phyloP scores from a whole-genome alignment of 2,329 filamentous ascomycete species.

The Pezicula carpinea region DNA sequence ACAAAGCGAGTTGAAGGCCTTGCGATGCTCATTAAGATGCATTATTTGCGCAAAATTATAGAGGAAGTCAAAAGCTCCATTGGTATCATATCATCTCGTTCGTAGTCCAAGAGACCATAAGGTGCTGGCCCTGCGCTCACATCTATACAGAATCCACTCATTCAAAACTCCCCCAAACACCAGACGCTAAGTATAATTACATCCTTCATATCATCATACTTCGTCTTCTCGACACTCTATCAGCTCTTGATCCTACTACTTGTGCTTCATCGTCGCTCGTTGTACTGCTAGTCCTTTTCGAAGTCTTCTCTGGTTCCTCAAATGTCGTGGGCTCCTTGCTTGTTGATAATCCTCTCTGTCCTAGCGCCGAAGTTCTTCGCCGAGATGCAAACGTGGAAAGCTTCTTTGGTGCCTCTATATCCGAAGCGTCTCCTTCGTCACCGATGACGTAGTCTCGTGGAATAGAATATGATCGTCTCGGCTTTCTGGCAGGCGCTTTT shows the following conservation, averaged over 20 bases:
- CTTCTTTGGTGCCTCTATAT: conserved; percentile 17
- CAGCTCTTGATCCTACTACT: conserved; percentile 17
- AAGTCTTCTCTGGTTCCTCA: conserved; percentile 12
- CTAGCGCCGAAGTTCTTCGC: conserved; percentile 26
- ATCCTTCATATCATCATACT: conserved; percentile 31
- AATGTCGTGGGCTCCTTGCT: conserved; percentile 9
- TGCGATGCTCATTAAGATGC: too few species aligned
- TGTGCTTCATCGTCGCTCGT: conserved; percentile 10
- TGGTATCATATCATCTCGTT: conserved; percentile 25
- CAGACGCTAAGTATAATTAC: conserved; percentile 8
- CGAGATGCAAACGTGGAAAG: conserved; percentile 8
- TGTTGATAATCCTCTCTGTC: conserved; percentile 12
- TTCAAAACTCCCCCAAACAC: conserved; percentile 19
- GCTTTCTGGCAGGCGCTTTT: conserved; percentile 14
- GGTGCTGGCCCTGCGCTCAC: conserved; percentile 4
- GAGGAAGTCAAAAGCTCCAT: conserved; percentile 15
- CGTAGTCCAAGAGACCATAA: conserved; percentile 13
- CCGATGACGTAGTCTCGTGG: conserved; percentile 6
- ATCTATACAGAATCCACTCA: conserved; percentile 14
- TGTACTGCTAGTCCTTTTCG: conserved; percentile 16
- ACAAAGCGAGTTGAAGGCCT: too few species aligned
- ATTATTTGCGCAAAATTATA: background rate
- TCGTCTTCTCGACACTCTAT: conserved; percentile 26
- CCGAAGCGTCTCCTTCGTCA: conserved; percentile 20
- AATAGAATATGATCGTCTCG: conserved; percentile 20